Evolutionary conservation across 371 early-diverging fungal genomes (phyloP), one percentile per base, ranked within the genome.

Genomic region (Funneliformis caledonium): DNA sequence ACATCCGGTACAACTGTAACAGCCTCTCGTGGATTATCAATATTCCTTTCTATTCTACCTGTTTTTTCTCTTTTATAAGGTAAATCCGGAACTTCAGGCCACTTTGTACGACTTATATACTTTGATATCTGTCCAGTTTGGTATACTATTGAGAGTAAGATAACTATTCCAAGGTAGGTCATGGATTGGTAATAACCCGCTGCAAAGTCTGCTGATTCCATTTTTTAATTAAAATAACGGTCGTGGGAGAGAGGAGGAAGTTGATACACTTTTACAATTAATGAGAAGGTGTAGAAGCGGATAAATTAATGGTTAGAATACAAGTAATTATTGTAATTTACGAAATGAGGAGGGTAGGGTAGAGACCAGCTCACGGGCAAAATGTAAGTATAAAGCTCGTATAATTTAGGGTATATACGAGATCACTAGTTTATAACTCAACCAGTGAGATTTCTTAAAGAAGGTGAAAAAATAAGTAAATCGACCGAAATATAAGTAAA

Each of bases 361-460:
- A 56, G 76, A 76, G 76, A 61, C 76, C 76, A 62, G 76, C 76
- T 76, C 62, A n/a, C 26, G 11, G 31, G 26, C 2, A 31, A 43
- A 61, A 47, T 16, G 26, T 26, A 26, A 72, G 3, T 9, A 7
- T 47, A 72, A 48, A 22, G 56, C 31, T 64, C 31, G 19, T 64
- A 0, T 64, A 26, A 14, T n/a, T 9, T 64, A 26, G 26, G 0
- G 7, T 1, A 62, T 11, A n/a, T 37, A 8, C 31, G 14, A 65
- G 19, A 65, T 4, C 12, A 37, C 42, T 37, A 33, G 12, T 42
- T 22, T 16, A n/a, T 14, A 68, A 68, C 68, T 43, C 68, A 68
- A 68, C 68, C 68, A 42, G 68, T 43, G 68, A 68, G 68, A 68
- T 8, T 43, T 22, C 19, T 33, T 4, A 68, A 16, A 9, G 7